A percentile compares a stretch with the other conserved stretches of the same genome.
These are phyloP conservation scores for Candida ipomoeae DNA, from an alignment of 805 yeast species.

Conservation along the genomic window DNA sequence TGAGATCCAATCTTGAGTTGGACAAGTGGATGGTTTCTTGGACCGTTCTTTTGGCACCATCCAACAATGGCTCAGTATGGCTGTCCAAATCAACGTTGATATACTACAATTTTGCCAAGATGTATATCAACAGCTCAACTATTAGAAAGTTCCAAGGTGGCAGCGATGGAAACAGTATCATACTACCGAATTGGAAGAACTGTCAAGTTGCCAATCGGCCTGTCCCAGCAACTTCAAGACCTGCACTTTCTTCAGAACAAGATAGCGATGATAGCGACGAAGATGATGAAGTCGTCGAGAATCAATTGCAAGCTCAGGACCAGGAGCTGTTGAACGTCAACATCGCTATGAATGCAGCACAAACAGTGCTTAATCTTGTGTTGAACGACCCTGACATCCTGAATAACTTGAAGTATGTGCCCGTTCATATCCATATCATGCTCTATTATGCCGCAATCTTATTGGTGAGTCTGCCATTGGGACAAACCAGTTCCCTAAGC, in stretches of 20 bases:
- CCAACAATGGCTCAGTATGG: constrained; percentile 55
- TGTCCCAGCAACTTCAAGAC: neutral
- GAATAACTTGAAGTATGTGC: constrained; percentile 55
- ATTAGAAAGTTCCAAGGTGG: constrained; percentile 40
- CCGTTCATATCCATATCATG: constrained; percentile 72
- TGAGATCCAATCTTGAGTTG: constrained; percentile 59
- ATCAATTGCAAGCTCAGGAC: constrained; percentile 23
- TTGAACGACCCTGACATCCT: constrained; percentile 56
- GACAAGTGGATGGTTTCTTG: constrained; percentile 81
- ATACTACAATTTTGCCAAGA: constrained; percentile 69
- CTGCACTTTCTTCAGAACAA: constrained; percentile 1
- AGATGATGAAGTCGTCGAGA: constrained; percentile 21
- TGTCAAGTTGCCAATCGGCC: neutral
- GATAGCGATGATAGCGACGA: constrained; percentile 16
- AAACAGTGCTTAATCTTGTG: constrained; percentile 55
- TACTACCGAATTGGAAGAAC: constrained; percentile 34
- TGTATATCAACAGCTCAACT: constrained; percentile 60
- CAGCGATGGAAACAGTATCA: constrained; percentile 20
- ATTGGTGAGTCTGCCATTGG: constrained; percentile 45
- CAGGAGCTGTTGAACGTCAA: constrained; percentile 36
- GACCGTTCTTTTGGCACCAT: constrained; percentile 65
- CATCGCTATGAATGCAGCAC: constrained; percentile 60
- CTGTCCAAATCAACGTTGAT: constrained; percentile 65
- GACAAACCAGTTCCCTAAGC: constrained; percentile 13
- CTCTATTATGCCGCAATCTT: constrained; percentile 61